A percentile compares a stretch with the other conserved stretches of the same genome.
These are phyloP conservation scores for Aquilaria agallochum DNA, from an alignment of 441 rosid genomes.

Conservation along the genomic window DNA sequence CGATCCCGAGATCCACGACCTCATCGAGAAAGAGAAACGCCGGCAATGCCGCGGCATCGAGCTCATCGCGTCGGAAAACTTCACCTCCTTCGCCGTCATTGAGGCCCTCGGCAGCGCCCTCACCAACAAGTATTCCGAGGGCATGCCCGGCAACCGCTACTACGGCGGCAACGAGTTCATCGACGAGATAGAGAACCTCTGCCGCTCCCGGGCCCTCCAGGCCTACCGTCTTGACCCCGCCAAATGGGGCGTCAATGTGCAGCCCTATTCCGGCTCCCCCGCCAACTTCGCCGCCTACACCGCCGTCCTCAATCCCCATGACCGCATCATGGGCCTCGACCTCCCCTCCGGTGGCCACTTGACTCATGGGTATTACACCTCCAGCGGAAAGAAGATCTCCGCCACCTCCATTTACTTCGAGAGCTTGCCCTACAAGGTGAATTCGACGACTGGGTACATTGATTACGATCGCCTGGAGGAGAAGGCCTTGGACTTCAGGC, in stretches of 20 bases:
- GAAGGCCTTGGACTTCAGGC: constrained; percentile 98
- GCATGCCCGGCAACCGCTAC: constrained; percentile 95
- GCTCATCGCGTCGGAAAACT: constrained; percentile 97
- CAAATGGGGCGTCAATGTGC: constrained; percentile 94
- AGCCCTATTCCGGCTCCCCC: constrained; percentile 98
- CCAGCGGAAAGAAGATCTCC: constrained; percentile 94
- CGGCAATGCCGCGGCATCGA: constrained; percentile 97
- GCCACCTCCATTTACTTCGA: constrained; percentile 95
- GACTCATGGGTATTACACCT: constrained; percentile 92
- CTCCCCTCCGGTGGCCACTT: constrained; percentile 94
- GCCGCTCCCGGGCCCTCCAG: constrained; percentile 81
- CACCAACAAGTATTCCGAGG: constrained; percentile 97
- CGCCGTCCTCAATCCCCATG: constrained; percentile 92
- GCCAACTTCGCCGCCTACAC: constrained; percentile 98
- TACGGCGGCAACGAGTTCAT: constrained; percentile 92
- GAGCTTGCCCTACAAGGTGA: constrained; percentile 97
- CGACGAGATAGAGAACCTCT: constrained; percentile 88
- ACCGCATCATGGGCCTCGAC: constrained; percentile 95
- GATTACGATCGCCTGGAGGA: constrained; percentile 91
- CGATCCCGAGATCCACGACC: constrained; percentile 88
- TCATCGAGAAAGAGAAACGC: constrained; percentile 96
- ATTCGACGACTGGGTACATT: constrained; percentile 68
- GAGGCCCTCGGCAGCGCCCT: constrained; percentile 95
- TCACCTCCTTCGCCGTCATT: constrained; percentile 98
- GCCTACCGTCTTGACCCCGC: constrained; percentile 68